These are phyloP conservation scores for Flaveria robusta DNA, from an alignment of 129 eudicot species.

Conservation along the genomic window DNA sequence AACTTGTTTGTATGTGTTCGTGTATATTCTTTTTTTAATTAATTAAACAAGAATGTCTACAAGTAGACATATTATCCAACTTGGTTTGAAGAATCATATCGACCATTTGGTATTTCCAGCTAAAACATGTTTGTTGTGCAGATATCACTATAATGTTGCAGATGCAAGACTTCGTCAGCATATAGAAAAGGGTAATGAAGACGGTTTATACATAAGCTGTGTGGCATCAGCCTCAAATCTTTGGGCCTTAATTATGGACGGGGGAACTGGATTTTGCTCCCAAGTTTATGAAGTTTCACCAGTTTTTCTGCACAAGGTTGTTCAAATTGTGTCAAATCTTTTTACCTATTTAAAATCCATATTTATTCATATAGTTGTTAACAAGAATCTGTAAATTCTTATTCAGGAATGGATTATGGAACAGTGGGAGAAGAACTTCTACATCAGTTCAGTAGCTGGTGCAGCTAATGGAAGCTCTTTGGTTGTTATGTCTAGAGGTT, in stretches of 20 bases:
- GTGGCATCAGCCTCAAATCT: constrained; percentile 92
- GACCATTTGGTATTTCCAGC: not conserved
- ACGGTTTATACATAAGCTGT: constrained; percentile 86
- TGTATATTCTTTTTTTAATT: not conserved
- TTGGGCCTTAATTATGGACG: constrained; percentile 99
- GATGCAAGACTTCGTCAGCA: constrained; percentile 86
- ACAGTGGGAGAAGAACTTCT: constrained; percentile 98
- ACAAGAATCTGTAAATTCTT: not conserved
- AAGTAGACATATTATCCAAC: not conserved
- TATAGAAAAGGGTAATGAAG: constrained; percentile 93
- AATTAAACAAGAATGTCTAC: not conserved
- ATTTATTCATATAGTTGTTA: not conserved
- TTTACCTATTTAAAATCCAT: not conserved
- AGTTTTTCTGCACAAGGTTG: constrained; percentile 88
- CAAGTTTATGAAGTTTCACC: constrained; percentile 94
- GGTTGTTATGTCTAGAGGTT: constrained; percentile 99
- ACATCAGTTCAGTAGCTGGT: constrained; percentile 96
- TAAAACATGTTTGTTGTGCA: constrained; percentile 30
- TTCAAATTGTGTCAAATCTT: constrained; percentile 5
- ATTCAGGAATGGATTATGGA: constrained; percentile 99
- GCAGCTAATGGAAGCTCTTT: constrained; percentile 90
- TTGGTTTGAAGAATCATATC: constrained; percentile 6
- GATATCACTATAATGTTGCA: constrained; percentile 96
- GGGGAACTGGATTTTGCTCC: constrained; percentile 80
- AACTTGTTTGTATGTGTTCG: not conserved